These are phyloP conservation scores for Kernera saxatilis DNA, from an alignment of 345 rosid species.

Conservation along the genomic window DNA sequence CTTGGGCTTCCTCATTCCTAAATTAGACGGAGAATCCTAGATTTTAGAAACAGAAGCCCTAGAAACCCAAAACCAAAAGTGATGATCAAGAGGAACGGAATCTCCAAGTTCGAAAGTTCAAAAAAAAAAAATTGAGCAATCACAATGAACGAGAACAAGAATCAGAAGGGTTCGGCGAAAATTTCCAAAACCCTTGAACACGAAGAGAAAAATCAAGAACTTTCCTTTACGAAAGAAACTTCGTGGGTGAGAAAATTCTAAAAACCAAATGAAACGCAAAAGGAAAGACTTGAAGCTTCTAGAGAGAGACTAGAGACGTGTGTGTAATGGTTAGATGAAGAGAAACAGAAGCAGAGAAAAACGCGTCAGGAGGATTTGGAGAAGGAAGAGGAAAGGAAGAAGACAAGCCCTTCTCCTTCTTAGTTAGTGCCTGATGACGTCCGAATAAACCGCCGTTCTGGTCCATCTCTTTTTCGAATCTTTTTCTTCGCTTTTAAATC, in stretches of 20 bases:
- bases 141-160: background rate
- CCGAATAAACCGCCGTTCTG: conserved; percentile 35
- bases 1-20: conserved; percentile 29
- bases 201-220: conserved; percentile 7
- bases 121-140: background rate
- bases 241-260: conserved; percentile 12
- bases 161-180: background rate
- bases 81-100: conserved; percentile 11
- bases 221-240: background rate
- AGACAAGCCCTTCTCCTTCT: background rate
- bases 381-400: background rate
- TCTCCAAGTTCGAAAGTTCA: background rate
- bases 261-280: conserved; percentile 11
- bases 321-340: background rate
- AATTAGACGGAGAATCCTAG: background rate
- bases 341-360: background rate
- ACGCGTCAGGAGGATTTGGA: background rate
- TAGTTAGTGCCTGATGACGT: conserved; percentile 32
- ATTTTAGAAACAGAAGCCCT: background rate
- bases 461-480: conserved; percentile 25
- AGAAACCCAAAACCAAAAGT: background rate
- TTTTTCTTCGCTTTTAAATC: conserved; percentile 4
- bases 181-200: background rate
- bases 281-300: background rate
- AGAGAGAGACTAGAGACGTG: conserved; percentile 1